These are phyloP conservation scores for Erysimum pusillum DNA, from an alignment of 441 rosid genomes.

Conservation along the genomic window DNA sequence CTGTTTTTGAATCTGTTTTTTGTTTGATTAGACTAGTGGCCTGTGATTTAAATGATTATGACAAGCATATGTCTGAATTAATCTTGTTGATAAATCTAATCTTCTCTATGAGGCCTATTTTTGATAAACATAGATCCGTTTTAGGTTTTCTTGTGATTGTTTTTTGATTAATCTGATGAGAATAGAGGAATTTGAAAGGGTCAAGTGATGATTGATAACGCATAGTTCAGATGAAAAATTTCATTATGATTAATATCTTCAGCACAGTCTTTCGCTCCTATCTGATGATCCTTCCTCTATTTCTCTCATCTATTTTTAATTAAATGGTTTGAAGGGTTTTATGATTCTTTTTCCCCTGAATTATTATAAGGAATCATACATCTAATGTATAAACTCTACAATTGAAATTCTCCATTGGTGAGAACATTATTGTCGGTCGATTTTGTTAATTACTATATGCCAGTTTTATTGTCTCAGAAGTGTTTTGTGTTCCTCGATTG, in stretches of 20 bases:
- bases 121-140: rapidly evolving
- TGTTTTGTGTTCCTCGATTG: too few species aligned
- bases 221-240: constrained; percentile 93
- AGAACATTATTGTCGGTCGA: too few species aligned
- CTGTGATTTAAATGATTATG: constrained; percentile 21
- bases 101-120: constrained; percentile 82
- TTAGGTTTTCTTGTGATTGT: background rate
- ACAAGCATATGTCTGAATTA: constrained; percentile 94
- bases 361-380: too few species aligned
- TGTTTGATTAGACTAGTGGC: too few species aligned
- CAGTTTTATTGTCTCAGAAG: too few species aligned
- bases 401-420: too few species aligned
- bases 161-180: background rate
- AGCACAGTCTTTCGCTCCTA: constrained; percentile 95
- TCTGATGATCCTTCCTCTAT: constrained; percentile 73
- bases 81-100: constrained; percentile 70
- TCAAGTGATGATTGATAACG: constrained; percentile 74
- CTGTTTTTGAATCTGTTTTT: too few species aligned
- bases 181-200: constrained; percentile 32
- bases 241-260: constrained; percentile 64
- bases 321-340: too few species aligned
- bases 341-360: too few species aligned
- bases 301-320: too few species aligned
- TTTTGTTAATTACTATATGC: too few species aligned
- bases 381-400: too few species aligned